Percentiles rank a stretch among this genome's conserved stretches.
These are phyloP conservation scores for Aspergillus kassunensis DNA, from an alignment of 495 filamentous ascomycete genomes.

Conservation along the genomic window DNA sequence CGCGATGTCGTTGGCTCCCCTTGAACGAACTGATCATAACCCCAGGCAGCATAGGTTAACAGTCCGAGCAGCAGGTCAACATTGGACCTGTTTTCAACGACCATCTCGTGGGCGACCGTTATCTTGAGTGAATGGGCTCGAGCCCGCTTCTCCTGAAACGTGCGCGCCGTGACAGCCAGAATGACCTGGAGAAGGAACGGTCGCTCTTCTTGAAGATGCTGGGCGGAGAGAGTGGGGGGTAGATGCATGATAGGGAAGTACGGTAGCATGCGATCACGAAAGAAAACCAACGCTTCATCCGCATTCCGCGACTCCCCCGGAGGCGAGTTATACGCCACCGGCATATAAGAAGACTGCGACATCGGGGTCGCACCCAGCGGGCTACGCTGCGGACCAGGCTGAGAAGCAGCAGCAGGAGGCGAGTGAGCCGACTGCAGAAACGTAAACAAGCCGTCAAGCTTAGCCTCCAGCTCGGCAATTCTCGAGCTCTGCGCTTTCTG, in stretches of 20 bases:
- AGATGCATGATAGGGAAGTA: constrained; percentile 39
- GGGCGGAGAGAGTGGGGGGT: constrained; percentile 18
- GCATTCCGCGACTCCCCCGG: background rate
- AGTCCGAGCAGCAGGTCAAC: constrained; percentile 49
- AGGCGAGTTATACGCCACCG: background rate
- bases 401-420: background rate
- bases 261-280: constrained; percentile 32
- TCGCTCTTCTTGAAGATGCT: constrained; percentile 32
- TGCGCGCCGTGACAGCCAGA: constrained; percentile 29
- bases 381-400: no score
- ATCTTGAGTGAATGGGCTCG: constrained; percentile 30
- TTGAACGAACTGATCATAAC: constrained; percentile 18
- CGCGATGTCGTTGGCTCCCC: constrained; percentile 27
- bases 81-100: constrained; percentile 37
- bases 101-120: constrained; percentile 36
- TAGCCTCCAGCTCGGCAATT: constrained; percentile 32
- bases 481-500: constrained; percentile 12
- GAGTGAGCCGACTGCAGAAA: constrained; percentile 15
- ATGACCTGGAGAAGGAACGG: constrained; percentile 47
- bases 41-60: constrained; percentile 37
- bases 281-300: constrained; percentile 29
- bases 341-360: no score
- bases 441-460: constrained; percentile 31
- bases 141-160: constrained; percentile 25
- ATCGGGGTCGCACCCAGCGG: no score